Evolutionary conservation across 441 rosid genomes (phyloP), one percentile per base, ranked within the genome.

Genomic region (Croton setiger): DNA sequence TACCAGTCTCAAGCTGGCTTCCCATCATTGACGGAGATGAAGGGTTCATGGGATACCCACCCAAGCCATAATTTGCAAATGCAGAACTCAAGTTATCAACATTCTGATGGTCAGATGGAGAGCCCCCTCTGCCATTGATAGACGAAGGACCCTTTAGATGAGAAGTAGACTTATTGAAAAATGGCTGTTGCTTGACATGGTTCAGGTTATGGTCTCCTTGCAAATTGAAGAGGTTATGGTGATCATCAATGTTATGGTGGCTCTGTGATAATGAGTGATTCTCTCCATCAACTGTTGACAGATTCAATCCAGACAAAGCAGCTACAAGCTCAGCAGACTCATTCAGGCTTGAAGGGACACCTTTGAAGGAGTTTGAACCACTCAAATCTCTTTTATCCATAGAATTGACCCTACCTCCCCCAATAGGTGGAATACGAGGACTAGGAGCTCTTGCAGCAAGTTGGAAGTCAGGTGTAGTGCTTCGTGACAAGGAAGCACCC

Each of bases 381-480:
- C 51, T 66, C 7, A 74, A 53, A 53, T 73, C 78, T 72, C 86
- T 85, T 71, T 79, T 88, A 61, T 87, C 87, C 72, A 81, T 71
- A 21, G 84, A 81, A 73, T 69, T 75, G 54, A 63, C 57, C 77
- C 89, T 82, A 20, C 86, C 87, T 48, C 74, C 85, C 67, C 90
- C 88, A 72, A 84, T 77, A 47, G 89, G 80, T 41, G 85, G 86
- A 75, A 83, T 83, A 60, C 77, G 79, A 55, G 92, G 90, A 63
- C 86, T 87, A 51, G 88, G 85, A 76, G 81, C 84, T 66, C 89
- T 83, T 43, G 85, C 88, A 2, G 78, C 74, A 70, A 81, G 81
- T 64, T 84, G 92, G 54, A 88, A 85, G 31, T 87, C 94, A 57
- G 94, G 90, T 4, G 94, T 87, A 64, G 82, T 69, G 72, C 87